Evolutionary conservation across 1,284 basidiomycete genomes (phyloP).

Genomic region (Anthracocystis panici-leucophaei): DNA sequence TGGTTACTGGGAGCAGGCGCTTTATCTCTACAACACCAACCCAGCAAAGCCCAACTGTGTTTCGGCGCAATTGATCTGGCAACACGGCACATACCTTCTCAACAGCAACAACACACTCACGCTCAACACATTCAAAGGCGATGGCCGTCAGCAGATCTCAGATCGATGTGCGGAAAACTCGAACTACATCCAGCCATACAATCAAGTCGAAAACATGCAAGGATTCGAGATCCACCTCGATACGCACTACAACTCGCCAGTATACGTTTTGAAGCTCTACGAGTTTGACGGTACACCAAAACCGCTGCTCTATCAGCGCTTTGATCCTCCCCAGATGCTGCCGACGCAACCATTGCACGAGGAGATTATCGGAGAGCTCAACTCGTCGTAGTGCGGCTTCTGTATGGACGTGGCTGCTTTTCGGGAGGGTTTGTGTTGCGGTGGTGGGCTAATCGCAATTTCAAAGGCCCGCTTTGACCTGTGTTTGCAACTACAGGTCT

Average conservation of each 20-base stretch:
- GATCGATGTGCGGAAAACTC: slow-evolving; percentile 42
- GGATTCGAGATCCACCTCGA: slow-evolving; percentile 53
- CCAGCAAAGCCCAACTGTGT: slow-evolving; percentile 62
- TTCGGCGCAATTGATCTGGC: slow-evolving; percentile 66
- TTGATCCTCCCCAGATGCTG: slow-evolving; percentile 64
- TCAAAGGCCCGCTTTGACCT: background rate
- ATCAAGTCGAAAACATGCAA: slow-evolving; percentile 50
- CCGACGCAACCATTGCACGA: slow-evolving; percentile 60
- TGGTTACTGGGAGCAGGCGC: slow-evolving; percentile 63
- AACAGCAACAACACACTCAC: slow-evolving; percentile 53
- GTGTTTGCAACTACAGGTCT: background rate
- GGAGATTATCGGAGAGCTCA: slow-evolving; percentile 44
- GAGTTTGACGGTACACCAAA: slow-evolving; percentile 54
- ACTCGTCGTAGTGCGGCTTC: slow-evolving; percentile 12
- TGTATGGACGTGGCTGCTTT: background rate
- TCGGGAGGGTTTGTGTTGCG: no score
- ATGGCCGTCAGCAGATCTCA: slow-evolving; percentile 55
- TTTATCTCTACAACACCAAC: slow-evolving; percentile 61
- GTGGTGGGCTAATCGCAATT: background rate
- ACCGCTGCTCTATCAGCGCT: slow-evolving; percentile 54
- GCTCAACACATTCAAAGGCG: slow-evolving; percentile 56
- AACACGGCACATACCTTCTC: slow-evolving; percentile 64
- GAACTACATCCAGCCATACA: slow-evolving; percentile 54
- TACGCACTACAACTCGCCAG: slow-evolving; percentile 31
- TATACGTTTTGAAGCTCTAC: slow-evolving; percentile 53